Conservation (phyloP, 1,284 basidiomycete genomes). For the Somion occarium region DNA sequence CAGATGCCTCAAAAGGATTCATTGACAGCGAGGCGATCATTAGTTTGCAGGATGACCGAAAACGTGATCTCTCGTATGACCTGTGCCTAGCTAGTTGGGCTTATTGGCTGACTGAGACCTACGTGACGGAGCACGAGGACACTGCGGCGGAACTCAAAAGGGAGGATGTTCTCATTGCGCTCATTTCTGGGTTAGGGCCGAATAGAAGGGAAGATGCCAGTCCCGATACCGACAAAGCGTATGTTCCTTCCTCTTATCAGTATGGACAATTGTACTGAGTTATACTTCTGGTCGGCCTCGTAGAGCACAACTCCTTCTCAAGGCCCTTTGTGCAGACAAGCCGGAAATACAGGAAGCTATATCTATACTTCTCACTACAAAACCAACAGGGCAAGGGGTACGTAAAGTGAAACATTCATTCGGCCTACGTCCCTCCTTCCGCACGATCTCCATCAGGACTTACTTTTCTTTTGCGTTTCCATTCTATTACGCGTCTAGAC, state of each 20-base stretch:
- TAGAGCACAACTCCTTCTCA: constrained; percentile 36
- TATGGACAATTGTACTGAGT: not conserved
- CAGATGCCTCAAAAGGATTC: constrained; percentile 6
- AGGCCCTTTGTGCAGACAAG: constrained; percentile 33
- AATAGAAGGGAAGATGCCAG: constrained; percentile 17
- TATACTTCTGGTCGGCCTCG: not conserved
- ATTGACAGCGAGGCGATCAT: not conserved
- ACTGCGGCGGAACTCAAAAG: constrained; percentile 31
- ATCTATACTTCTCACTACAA: constrained; percentile 16
- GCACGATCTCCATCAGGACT: not conserved
- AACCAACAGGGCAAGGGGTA: not conserved
- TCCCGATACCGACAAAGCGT: constrained; percentile 32
- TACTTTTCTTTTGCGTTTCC: too few species aligned
- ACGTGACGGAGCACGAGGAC: constrained; percentile 22
- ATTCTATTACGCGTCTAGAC: too few species aligned
- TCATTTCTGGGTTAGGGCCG: constrained; percentile 48
- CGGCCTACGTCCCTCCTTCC: constrained; percentile 4
- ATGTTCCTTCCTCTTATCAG: constrained; percentile 9
- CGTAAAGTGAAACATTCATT: not conserved
- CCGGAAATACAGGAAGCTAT: constrained; percentile 32
- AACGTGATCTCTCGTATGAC: constrained; percentile 41
- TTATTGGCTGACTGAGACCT: constrained; percentile 49
- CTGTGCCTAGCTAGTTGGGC: constrained; percentile 65
- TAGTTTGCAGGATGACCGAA: not conserved
- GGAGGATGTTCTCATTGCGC: constrained; percentile 36